Percentiles rank a stretch among this genome's conserved stretches.
These are phyloP conservation scores for Nothophaeocryptopus gaeumannii DNA, from an alignment of 2,329 filamentous ascomycete genomes.

Conservation along the genomic window DNA sequence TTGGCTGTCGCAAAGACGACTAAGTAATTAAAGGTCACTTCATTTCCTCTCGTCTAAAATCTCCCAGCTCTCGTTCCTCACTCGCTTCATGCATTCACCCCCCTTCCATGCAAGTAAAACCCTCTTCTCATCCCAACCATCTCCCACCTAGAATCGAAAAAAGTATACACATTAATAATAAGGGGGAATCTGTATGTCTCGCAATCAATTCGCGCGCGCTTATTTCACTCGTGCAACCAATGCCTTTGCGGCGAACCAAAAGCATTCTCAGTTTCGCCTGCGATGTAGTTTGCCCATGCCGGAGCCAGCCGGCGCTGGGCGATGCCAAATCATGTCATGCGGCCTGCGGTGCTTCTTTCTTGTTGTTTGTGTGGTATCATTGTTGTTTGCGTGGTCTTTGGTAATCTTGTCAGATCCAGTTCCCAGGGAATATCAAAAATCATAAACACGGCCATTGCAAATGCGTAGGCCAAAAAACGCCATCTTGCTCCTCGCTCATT, in stretches of 20 bases:
- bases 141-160: no score
- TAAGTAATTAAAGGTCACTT: no score
- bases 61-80: no score
- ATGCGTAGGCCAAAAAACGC: background rate
- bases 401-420: no score
- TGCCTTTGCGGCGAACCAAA: no score
- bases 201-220: conserved; percentile 4
- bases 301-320: conserved; percentile 4
- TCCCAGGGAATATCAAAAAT: background rate
- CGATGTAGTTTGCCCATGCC: conserved; percentile 1
- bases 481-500: background rate
- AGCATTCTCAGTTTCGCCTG: background rate
- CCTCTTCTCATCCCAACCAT: background rate
- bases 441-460: background rate
- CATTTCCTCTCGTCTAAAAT: no score
- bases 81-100: no score
- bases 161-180: conserved; percentile 13
- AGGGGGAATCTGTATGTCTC: background rate
- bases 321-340: background rate
- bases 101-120: background rate
- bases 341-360: conserved; percentile 4
- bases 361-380: background rate
- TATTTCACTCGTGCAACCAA: background rate
- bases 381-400: no score
- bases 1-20: no score